These are phyloP conservation scores for Trichosporon sp. DNA, from an alignment of 1,284 basidiomycete genomes.

Conservation along the genomic window DNA sequence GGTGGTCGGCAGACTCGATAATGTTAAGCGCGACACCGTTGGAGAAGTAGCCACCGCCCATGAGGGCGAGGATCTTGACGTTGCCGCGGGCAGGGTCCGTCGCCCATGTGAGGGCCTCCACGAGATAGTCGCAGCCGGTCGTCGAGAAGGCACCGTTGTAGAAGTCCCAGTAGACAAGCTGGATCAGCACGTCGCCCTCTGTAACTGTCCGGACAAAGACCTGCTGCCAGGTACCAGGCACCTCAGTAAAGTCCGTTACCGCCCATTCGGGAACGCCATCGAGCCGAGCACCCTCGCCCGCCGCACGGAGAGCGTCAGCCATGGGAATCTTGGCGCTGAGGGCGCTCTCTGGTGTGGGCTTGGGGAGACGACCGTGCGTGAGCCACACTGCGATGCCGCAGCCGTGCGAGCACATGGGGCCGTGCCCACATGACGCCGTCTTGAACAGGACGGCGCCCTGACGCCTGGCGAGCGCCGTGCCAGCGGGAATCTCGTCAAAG, in stretches of 20 bases:
- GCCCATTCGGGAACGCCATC: constrained; percentile 55
- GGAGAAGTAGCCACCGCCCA: constrained; percentile 58
- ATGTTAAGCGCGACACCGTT: constrained; percentile 60
- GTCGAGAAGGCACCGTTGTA: constrained; percentile 60
- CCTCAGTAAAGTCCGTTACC: constrained; percentile 40
- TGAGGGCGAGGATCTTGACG: constrained; percentile 55
- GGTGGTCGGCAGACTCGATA: constrained; percentile 55
- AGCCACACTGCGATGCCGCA: constrained; percentile 57
- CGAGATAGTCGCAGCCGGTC: constrained; percentile 54
- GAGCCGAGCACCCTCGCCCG: constrained; percentile 46
- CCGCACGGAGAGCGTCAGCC: constrained; percentile 49
- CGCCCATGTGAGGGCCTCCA: constrained; percentile 55
- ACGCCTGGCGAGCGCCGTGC: constrained; percentile 55
- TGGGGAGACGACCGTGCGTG: constrained; percentile 57
- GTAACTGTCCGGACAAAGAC: constrained; percentile 56
- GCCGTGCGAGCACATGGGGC: constrained; percentile 30
- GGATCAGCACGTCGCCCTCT: constrained; percentile 43
- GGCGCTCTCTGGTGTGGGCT: constrained; percentile 48
- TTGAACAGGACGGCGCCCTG: constrained; percentile 58
- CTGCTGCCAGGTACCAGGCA: constrained; percentile 57
- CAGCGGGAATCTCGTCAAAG: constrained; percentile 41
- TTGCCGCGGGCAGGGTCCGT: constrained; percentile 45
- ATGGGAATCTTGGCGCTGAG: constrained; percentile 58
- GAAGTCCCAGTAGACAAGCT: constrained; percentile 58
- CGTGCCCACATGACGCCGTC: constrained; percentile 35